Percentiles rank a stretch among this genome's conserved stretches.
Evolutionary conservation across 73 alveolate genomes (phyloP).

Genomic region (Paramecium pentaurelia): DNA sequence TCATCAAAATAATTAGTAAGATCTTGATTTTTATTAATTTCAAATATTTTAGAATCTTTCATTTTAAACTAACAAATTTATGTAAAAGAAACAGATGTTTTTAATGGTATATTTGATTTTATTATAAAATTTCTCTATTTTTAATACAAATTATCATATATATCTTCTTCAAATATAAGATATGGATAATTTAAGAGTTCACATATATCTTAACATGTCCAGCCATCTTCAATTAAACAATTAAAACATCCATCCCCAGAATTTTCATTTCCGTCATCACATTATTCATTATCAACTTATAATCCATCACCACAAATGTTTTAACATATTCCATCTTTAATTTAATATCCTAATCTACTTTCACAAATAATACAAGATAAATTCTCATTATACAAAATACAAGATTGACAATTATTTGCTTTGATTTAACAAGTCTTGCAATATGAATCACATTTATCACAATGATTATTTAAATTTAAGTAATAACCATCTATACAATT

Average conservation of each 20-base stretch:
- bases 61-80: neutral
- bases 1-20: neutral
- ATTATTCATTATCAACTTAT: neutral
- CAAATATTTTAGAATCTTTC: neutral
- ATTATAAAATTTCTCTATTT: neutral
- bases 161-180: neutral
- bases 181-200: neutral
- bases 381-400: neutral
- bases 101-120: neutral
- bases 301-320: slow-evolving; percentile 19
- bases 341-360: neutral
- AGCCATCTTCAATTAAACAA: neutral
- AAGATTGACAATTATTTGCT: neutral
- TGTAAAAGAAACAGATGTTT: neutral
- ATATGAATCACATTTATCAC: neutral
- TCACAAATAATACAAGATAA: neutral
- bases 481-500: neutral
- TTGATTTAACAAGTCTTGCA: neutral
- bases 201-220: neutral
- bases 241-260: neutral
- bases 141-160: neutral
- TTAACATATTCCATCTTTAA: neutral
- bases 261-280: neutral
- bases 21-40: neutral
- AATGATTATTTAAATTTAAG: neutral